Conservation (phyloP, 768 basidiomycete species). For the Naematelia aurantialba region DNA sequence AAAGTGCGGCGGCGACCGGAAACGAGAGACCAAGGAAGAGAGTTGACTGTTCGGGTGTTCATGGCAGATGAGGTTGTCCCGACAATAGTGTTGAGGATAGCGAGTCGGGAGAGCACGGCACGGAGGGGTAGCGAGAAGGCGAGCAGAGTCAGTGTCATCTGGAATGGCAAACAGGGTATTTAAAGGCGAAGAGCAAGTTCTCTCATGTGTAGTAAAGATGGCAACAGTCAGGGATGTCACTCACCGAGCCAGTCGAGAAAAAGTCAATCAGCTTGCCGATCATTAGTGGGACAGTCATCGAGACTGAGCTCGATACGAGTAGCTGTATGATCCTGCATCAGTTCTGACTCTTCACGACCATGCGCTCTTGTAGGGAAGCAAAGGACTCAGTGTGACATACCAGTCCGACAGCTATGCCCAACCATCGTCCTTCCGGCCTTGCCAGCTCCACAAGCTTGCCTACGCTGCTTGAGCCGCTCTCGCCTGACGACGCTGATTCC, state of each 20-base stretch:
- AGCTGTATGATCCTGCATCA: conserved; percentile 53
- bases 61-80: background rate
- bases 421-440: conserved; percentile 72
- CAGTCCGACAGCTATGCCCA: conserved; percentile 67
- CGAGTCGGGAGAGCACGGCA: conserved; percentile 50
- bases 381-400: conserved; percentile 40
- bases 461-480: conserved; percentile 26
- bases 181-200: no score
- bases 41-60: conserved; percentile 49
- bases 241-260: conserved; percentile 70
- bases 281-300: conserved; percentile 87
- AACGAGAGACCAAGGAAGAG: conserved; percentile 70
- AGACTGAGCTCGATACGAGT: conserved; percentile 80
- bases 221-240: conserved; percentile 31
- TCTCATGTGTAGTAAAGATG: no score
- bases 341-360: conserved; percentile 8
- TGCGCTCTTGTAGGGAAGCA: background rate
- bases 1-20: conserved; percentile 69
- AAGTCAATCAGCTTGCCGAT: conserved; percentile 93
- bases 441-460: conserved; percentile 64
- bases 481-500: background rate
- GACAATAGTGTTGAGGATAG: conserved; percentile 49
- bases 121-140: no score
- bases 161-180: background rate
- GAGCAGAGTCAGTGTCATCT: no score